These are phyloP conservation scores for Monilinia polystroma DNA, from an alignment of 2,329 filamentous ascomycete species.

Conservation along the genomic window DNA sequence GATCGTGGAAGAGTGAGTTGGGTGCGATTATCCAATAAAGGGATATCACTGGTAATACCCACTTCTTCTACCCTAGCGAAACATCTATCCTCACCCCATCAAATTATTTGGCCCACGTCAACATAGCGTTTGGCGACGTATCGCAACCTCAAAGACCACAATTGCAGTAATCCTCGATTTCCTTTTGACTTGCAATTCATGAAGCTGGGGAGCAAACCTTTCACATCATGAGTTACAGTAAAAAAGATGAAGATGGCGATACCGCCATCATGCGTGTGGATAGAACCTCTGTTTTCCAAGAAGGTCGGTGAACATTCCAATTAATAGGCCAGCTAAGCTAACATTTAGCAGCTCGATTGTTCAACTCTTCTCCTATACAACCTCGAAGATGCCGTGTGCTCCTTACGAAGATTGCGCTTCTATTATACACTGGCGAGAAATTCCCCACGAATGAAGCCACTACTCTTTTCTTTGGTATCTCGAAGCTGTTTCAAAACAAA, in stretches of 20 bases:
- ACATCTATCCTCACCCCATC: conserved; percentile 1
- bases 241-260: conserved; percentile 98
- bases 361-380: conserved; percentile 96
- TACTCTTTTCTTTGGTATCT: conserved; percentile 97
- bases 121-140: conserved; percentile 37
- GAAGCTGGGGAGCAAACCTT: conserved; percentile 41
- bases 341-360: conserved; percentile 74
- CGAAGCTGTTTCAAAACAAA: conserved; percentile 99
- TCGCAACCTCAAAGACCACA: conserved; percentile 27
- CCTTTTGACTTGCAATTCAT: conserved; percentile 37
- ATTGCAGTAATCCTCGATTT: conserved; percentile 27
- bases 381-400: conserved; percentile 97
- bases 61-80: background rate
- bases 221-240: conserved; percentile 86
- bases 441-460: conserved; percentile 98
- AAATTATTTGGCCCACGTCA: conserved; percentile 5
- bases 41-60: conserved; percentile 1
- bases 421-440: conserved; percentile 94
- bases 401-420: conserved; percentile 92
- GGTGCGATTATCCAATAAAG: background rate
- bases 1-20: background rate
- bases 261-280: conserved; percentile 94
- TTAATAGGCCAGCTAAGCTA: conserved; percentile 41
- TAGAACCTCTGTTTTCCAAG: conserved; percentile 96
- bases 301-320: conserved; percentile 62